Percentiles rank a stretch among this genome's conserved stretches.
Evolutionary conservation across 2,329 filamentous ascomycete species (phyloP).

Genomic region (Chaetomium olivaceum): DNA sequence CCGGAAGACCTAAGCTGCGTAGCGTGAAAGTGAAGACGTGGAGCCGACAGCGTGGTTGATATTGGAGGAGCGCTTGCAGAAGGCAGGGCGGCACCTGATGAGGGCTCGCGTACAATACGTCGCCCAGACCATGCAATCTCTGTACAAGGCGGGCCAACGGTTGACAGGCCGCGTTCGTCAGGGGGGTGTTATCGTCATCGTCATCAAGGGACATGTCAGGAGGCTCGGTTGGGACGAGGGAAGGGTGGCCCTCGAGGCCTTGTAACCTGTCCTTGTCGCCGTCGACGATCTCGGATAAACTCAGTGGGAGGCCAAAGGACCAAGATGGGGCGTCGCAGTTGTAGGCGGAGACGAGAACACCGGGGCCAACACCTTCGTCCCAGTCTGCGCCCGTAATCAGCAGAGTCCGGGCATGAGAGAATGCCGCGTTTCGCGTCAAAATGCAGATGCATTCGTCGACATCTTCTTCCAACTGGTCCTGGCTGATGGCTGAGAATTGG

Average conservation of each 20-base stretch:
- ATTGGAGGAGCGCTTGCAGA: background rate
- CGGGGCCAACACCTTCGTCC: no score
- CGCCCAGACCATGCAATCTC: background rate
- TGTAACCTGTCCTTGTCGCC: constrained; percentile 8
- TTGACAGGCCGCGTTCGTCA: background rate
- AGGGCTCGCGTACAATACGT: background rate
- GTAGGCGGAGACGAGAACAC: background rate
- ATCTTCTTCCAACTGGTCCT: background rate
- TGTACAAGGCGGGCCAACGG: background rate
- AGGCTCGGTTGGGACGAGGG: background rate
- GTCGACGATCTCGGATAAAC: constrained; percentile 2
- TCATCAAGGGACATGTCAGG: background rate
- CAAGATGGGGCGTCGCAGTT: background rate
- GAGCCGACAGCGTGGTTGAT: constrained; percentile 2
- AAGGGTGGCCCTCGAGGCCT: background rate
- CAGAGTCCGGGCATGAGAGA: constrained; percentile 3
- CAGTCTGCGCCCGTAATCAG: background rate
- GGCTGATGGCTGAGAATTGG: background rate
- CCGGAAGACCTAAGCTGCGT: background rate
- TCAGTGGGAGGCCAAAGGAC: constrained; percentile 7
- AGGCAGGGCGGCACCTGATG: constrained; percentile 2
- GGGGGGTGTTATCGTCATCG: background rate
- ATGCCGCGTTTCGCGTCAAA: background rate
- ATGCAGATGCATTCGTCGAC: constrained; percentile 7
- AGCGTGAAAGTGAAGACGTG: background rate